Percentiles rank a stretch among this genome's conserved stretches.
Conservation (phyloP, 2,329 filamentous ascomycete species). For the Aspergillus tubingensis region DNA sequence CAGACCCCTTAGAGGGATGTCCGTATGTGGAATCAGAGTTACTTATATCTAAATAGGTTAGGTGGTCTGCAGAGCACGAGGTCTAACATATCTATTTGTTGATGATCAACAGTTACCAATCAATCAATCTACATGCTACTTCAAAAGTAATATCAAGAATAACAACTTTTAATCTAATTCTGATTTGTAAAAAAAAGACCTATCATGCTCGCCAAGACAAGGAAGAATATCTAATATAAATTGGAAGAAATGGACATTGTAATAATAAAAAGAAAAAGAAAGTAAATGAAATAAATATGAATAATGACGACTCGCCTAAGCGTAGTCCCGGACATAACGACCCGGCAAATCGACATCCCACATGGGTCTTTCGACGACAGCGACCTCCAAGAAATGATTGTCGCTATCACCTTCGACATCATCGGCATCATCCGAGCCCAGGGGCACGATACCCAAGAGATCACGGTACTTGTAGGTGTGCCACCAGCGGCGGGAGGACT, state of each 20-base stretch:
- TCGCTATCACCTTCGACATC: slow-evolving; percentile 18
- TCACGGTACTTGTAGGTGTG: slow-evolving; percentile 90
- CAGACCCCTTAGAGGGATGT: too few species aligned
- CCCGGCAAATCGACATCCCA: slow-evolving; percentile 80
- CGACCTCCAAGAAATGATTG: slow-evolving; percentile 64
- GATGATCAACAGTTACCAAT: too few species aligned
- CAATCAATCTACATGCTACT: not conserved
- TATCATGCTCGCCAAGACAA: slow-evolving; percentile 17
- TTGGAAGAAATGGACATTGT: not conserved
- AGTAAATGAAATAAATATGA: not conserved
- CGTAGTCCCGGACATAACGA: slow-evolving; percentile 64
- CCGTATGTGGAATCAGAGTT: too few species aligned
- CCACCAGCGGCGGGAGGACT: slow-evolving; percentile 57
- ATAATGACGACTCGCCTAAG: not conserved
- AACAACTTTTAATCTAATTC: slow-evolving; percentile 18
- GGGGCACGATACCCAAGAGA: slow-evolving; percentile 73
- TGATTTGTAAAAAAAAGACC: slow-evolving; percentile 8
- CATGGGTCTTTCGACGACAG: slow-evolving; percentile 80
- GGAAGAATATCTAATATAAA: not conserved
- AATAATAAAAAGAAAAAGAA: not conserved
- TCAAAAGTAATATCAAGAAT: not conserved
- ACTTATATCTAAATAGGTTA: too few species aligned
- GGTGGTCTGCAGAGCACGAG: too few species aligned
- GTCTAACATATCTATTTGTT: too few species aligned
- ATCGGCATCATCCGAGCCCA: slow-evolving; percentile 44